Evolutionary conservation across 202 grass and related monocot species (phyloP), one percentile per base, ranked within the genome.

Genomic region (Cymbopogon flexuosus): DNA sequence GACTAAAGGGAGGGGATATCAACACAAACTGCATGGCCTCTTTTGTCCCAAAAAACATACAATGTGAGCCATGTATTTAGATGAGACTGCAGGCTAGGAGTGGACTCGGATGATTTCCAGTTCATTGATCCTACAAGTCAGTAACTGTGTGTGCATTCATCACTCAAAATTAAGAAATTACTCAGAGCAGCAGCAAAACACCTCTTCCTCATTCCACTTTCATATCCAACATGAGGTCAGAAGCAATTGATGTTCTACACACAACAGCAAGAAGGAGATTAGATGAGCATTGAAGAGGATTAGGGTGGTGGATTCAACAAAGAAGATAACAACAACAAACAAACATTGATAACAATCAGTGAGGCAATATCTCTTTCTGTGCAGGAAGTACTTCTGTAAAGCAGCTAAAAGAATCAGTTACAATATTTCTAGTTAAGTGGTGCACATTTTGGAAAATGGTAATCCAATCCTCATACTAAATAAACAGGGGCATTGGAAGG

Each of bases 111-210:
- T 57, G 18, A 79, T 67, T 68, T 68, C 62, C 45, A 65, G 46
- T 36, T 30, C 31, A 68, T 54, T 68, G 77, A 15, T 68, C n/a
- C 63, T 41, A 68, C 62, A 79, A 54, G 12, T 68, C 63, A 68
- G 6, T 79, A 68, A 8, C 6, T 64, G 14, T 34, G 12, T 21
- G 30, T 31, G 40, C 10, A 64, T 64, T 64, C 62, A 64, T 64
- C 29, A 18, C 62, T 35, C 29, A 35, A 34, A 63, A 18, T 31
- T 35, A 65, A 65, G 5, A 29, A 65, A 65, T 3, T 35, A 35
- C 2, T 36, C 24, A 31, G 10, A 41, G 40, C 30, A 65, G 62
- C 30, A 65, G 31, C 31, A 7, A 35, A 35, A 14, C 30, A 36
- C 14, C 31, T 36, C 14, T 18, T 65, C 62, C 30, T 12, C 13